These are phyloP conservation scores for Colletotrichum chlorophyti DNA, from an alignment of 2,329 filamentous ascomycete genomes.

Conservation along the genomic window DNA sequence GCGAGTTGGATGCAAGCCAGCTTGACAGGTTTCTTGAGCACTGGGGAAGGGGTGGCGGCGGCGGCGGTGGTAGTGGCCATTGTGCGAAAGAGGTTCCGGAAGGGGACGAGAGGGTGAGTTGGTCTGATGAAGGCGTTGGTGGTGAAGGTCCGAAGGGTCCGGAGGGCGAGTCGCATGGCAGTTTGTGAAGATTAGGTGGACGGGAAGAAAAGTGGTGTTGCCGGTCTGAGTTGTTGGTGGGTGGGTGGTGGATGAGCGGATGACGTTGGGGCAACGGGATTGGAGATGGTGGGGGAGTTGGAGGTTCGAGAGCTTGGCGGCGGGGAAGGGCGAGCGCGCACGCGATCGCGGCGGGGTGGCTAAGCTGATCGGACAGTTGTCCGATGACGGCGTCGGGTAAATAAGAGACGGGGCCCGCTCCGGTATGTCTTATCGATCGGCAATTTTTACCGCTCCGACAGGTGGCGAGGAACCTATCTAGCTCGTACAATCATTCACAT, in stretches of 20 bases:
- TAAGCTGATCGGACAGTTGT: not conserved
- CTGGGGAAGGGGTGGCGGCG: constrained; percentile 37
- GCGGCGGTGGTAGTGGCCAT: constrained; percentile 35
- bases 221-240: not conserved
- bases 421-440: constrained; percentile 17
- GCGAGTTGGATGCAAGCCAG: constrained; percentile 84
- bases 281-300: constrained; percentile 3
- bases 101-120: constrained; percentile 12
- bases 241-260: not conserved
- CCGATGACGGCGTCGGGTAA: constrained; percentile 24
- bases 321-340: too few relatives aligned
- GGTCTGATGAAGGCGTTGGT: not conserved
- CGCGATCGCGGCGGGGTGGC: constrained; percentile 26
- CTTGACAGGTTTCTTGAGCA: constrained; percentile 80
- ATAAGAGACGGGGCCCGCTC: constrained; percentile 1
- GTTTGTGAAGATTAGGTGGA: not conserved
- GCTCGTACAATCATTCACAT: too few relatives aligned
- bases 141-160: constrained; percentile 4
- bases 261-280: too few relatives aligned
- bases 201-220: constrained; percentile 5
- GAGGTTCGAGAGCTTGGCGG: not conserved
- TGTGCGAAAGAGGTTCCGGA: constrained; percentile 22
- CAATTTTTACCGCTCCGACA: too few relatives aligned
- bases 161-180: constrained; percentile 22
- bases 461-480: too few relatives aligned